Base-by-base conservation (phyloP, 805 yeast genomes). In the Teunomyces funiuensis region DNA sequence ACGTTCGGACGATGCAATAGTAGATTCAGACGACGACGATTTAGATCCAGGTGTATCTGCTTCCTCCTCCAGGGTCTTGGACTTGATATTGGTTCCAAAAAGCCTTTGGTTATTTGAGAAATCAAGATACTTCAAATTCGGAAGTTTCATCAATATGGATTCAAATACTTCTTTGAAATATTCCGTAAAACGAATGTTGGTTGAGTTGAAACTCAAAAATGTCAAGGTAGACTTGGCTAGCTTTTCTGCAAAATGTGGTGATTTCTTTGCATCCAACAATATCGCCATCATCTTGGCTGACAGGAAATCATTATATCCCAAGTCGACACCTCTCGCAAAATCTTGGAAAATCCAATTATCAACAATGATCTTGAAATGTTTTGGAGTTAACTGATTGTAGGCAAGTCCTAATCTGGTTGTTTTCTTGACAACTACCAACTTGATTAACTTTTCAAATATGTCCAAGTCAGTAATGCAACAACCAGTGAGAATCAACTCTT, bases 401-500 rank as follows among this genome's bases (percentile, higher is more conserved):
- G 96, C 96, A 33, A 88, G 65, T 1, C 96, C 96, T 8, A 90
- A 63, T 46, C 86, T 74, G 43, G 65, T 57, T 0, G 95, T 85
- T 18, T 65, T 68, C 5, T 71, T 57, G 36, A 71, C 54, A 9
- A 83, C 74, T 1, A 86, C 93, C 28, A 74, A 62, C 33, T 67
- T 69, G 14, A 90, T 61, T 27, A 85, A 61, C 38, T 71, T 66
- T 33, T 74, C 73, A 53, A 89, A 85, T 1, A 70, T 65, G 4
- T 68, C 74, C 17, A 80, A 55, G 42, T 82, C 80, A 3, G 71
- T 71, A 41, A 81, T 73, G 65, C 85, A 64, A 69, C 88, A 74
- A 13, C 97, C 97, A 38, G 88, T 86, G 37, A 90, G 61, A 28
- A 88, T 71, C 43, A 90, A 64, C 54, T 88, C 96, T 46, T 83